Conservation (phyloP, 305 asterid genomes). For the Solanum chacoense region DNA sequence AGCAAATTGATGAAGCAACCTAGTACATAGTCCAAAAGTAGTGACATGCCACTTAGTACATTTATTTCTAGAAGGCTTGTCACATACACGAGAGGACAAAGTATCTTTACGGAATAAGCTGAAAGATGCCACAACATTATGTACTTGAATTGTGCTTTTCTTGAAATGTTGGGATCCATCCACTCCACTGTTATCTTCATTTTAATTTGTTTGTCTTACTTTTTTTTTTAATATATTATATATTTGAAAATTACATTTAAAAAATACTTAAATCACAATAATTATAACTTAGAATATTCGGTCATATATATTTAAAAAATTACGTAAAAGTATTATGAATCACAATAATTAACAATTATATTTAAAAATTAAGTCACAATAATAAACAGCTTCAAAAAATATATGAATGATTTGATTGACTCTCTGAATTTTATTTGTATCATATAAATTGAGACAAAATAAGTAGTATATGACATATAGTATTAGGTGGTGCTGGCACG, state of each 20-base stretch:
- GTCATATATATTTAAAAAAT: not conserved
- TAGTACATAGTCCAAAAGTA: not conserved
- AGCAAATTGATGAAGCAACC: not conserved
- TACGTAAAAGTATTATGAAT: not conserved
- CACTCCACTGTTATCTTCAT: not conserved
- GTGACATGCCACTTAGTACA: not conserved
- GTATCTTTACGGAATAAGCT: not conserved
- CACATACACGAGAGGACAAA: not conserved
- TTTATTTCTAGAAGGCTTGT: not conserved
- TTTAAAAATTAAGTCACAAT: not conserved
- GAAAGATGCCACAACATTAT: not conserved
- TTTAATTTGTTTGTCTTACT: not conserved
- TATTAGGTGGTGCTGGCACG: not conserved
- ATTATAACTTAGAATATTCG: too few species aligned
- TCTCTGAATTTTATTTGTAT: not conserved
- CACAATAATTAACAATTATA: not conserved
- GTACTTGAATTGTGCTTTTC: not conserved
- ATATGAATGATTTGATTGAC: not conserved
- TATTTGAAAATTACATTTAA: not conserved
- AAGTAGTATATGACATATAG: not conserved
- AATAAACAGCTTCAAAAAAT: not conserved
- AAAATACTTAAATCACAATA: too few species aligned
- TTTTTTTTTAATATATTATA: not conserved
- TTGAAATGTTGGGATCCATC: not conserved
- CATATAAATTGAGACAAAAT: not conserved